These are phyloP conservation scores for Fusarium udum DNA, from an alignment of 2,329 filamentous ascomycete genomes.

Conservation along the genomic window DNA sequence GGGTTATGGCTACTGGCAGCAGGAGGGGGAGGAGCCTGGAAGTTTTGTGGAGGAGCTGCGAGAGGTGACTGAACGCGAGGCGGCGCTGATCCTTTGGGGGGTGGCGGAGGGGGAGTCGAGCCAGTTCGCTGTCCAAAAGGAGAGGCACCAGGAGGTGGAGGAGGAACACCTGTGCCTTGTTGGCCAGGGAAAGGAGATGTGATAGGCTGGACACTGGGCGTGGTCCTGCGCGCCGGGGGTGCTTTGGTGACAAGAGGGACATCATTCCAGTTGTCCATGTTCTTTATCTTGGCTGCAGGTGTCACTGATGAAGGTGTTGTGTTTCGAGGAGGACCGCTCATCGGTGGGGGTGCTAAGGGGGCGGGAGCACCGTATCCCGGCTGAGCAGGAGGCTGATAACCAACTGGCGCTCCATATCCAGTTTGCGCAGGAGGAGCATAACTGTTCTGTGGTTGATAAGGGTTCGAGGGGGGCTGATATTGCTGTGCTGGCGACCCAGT, in stretches of 20 bases:
- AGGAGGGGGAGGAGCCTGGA: constrained; percentile 57
- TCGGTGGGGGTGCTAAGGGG: constrained; percentile 48
- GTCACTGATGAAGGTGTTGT: constrained; percentile 70
- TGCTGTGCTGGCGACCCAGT: constrained; percentile 43
- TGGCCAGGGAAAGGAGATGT: constrained; percentile 80
- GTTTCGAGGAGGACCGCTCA: constrained; percentile 61
- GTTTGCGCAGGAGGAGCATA: constrained; percentile 43
- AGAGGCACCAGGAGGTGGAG: constrained; percentile 58
- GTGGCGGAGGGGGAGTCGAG: constrained; percentile 79
- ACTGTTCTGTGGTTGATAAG: constrained; percentile 46
- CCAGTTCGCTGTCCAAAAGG: constrained; percentile 70
- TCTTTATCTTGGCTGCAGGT: constrained; percentile 75
- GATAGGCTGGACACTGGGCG: constrained; percentile 75
- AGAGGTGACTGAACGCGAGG: constrained; percentile 79
- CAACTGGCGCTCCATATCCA: constrained; percentile 50
- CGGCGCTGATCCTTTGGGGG: constrained; percentile 80
- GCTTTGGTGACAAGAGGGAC: constrained; percentile 84
- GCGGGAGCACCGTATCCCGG: constrained; percentile 51
- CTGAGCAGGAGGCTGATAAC: constrained; percentile 64
- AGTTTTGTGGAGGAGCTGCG: constrained; percentile 62
- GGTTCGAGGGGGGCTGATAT: constrained; percentile 52
- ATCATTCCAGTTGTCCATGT: constrained; percentile 91
- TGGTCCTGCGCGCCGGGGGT: constrained; percentile 73
- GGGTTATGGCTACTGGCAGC: constrained; percentile 70
- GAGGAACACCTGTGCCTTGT: constrained; percentile 64